These are phyloP conservation scores for Alternaria burnsii DNA, from an alignment of 2,329 filamentous ascomycete species.

Conservation along the genomic window DNA sequence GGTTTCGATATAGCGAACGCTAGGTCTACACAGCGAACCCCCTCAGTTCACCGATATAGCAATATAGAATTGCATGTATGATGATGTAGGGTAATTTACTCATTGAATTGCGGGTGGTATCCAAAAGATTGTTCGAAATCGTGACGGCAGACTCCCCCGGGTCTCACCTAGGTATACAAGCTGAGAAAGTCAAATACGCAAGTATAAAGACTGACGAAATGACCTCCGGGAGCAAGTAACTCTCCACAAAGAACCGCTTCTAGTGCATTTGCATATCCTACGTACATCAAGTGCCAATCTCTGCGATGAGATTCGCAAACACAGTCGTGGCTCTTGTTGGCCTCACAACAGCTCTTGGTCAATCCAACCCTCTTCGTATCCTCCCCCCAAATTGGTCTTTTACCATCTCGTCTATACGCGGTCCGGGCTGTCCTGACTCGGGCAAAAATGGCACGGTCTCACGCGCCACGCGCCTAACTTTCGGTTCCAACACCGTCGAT, in stretches of 20 bases:
- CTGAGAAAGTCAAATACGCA: background rate
- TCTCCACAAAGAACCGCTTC: background rate
- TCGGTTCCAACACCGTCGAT: slow-evolving; percentile 26
- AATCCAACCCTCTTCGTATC: slow-evolving; percentile 19
- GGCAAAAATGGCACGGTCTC: slow-evolving; percentile 1
- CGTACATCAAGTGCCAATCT: background rate
- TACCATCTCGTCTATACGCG: slow-evolving; percentile 21
- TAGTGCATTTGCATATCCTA: background rate
- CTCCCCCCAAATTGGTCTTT: slow-evolving; percentile 24
- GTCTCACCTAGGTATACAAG: background rate
- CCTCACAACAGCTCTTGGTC: slow-evolving; percentile 17
- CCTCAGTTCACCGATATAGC: background rate
- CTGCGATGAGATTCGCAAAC: slow-evolving; percentile 13
- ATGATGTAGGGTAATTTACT: slow-evolving; percentile 5
- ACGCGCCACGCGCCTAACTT: slow-evolving; percentile 23
- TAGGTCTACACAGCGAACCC: background rate
- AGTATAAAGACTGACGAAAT: background rate
- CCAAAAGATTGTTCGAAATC: background rate
- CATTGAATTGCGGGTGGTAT: background rate
- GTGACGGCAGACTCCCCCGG: background rate
- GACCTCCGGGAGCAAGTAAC: background rate
- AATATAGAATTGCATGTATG: background rate
- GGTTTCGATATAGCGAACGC: background rate
- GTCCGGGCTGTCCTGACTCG: slow-evolving; percentile 27
- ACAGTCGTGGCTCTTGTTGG: slow-evolving; percentile 9